Conservation (phyloP, 495 filamentous ascomycete species). For the Sphaerosporella brunnea region DNA sequence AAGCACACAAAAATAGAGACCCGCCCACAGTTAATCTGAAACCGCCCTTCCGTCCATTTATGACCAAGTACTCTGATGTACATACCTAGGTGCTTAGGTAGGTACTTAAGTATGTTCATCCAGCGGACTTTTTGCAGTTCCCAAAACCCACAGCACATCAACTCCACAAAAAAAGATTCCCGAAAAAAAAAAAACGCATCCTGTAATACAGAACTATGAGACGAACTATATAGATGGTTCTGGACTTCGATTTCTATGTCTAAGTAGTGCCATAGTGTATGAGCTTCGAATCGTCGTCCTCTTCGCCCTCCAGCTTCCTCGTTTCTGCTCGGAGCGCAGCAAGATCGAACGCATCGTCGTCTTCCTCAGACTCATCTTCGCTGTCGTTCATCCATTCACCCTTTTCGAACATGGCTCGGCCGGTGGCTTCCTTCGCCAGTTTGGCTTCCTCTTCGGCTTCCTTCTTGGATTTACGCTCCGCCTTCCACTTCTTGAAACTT, state of each 20-base stretch:
- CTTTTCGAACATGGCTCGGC: constrained; percentile 84
- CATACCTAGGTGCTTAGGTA: too few relatives aligned
- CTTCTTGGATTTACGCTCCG: constrained; percentile 85
- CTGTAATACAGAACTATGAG: background rate
- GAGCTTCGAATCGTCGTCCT: constrained; percentile 12
- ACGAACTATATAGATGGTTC: background rate
- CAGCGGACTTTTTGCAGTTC: too few relatives aligned
- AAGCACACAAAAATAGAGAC: too few relatives aligned
- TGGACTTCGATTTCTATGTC: background rate
- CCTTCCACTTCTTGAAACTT: constrained; percentile 88
- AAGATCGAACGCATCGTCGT: constrained; percentile 57
- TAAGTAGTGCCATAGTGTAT: constrained; percentile 19
- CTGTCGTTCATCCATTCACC: constrained; percentile 71
- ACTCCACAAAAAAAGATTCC: background rate
- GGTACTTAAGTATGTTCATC: too few relatives aligned
- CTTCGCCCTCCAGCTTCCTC: constrained; percentile 37
- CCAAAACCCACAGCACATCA: background rate
- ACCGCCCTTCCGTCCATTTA: too few relatives aligned
- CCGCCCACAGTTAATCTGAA: too few relatives aligned
- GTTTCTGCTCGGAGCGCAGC: constrained; percentile 56
- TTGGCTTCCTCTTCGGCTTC: constrained; percentile 73
- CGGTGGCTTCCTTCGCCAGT: constrained; percentile 84
- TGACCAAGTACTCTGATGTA: too few relatives aligned
- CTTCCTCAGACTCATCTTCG: constrained; percentile 41
- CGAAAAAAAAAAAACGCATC: background rate